Evolutionary conservation across 2,329 filamentous ascomycete species (phyloP).

Genomic region (Aschersonia sp.): DNA sequence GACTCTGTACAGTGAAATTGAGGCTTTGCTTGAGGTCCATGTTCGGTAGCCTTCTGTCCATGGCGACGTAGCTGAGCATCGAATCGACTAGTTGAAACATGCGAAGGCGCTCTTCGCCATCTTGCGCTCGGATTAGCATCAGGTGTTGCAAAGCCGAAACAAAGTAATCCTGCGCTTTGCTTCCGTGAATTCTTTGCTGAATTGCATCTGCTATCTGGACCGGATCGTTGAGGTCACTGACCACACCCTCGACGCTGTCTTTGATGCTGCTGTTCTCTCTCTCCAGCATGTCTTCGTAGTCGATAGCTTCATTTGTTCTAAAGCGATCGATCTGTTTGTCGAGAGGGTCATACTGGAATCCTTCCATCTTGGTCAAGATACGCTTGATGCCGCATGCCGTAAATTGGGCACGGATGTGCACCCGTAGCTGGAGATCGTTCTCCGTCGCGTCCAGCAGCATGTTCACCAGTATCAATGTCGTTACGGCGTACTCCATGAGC

Average conservation of each 20-base stretch:
- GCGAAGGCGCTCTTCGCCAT: conserved; percentile 77
- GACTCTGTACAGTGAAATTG: conserved; percentile 90
- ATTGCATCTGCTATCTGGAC: conserved; percentile 91
- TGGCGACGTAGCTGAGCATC: conserved; percentile 98
- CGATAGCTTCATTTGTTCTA: conserved; percentile 86
- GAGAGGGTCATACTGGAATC: conserved; percentile 94
- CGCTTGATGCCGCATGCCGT: conserved; percentile 91
- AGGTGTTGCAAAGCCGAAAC: conserved; percentile 90
- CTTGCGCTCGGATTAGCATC: conserved; percentile 80
- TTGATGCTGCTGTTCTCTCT: conserved; percentile 82
- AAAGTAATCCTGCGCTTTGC: conserved; percentile 87
- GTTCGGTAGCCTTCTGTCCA: conserved; percentile 89
- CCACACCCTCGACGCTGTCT: conserved; percentile 71
- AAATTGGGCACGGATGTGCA: conserved; percentile 92
- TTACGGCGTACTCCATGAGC: conserved; percentile 96
- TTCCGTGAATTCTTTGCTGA: conserved; percentile 68
- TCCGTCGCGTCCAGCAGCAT: conserved; percentile 90
- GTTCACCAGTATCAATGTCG: conserved; percentile 88
- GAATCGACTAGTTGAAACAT: conserved; percentile 97
- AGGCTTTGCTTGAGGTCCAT: conserved; percentile 97
- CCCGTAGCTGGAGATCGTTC: conserved; percentile 75
- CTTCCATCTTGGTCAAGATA: conserved; percentile 91
- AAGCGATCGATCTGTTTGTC: conserved; percentile 97
- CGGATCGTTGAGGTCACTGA: conserved; percentile 86
- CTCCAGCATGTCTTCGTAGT: conserved; percentile 95